phyloP scores from a whole-genome alignment of 2,329 filamentous ascomycete species.

The Fusarium sp. region DNA sequence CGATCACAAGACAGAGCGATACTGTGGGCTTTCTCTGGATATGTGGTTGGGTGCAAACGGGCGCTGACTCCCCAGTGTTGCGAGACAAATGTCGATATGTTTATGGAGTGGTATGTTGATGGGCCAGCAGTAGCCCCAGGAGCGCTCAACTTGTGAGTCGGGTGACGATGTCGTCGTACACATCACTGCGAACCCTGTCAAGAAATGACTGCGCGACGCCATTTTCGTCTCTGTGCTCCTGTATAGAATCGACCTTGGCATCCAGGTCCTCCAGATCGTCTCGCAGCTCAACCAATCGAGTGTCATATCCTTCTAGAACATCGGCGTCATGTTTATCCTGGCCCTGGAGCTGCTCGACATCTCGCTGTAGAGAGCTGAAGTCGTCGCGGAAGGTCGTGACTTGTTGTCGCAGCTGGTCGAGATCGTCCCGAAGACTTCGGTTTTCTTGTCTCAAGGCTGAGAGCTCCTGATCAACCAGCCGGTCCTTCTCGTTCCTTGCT shows the following conservation, averaged over 20 bases:
- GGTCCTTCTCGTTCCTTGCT: conserved; percentile 6
- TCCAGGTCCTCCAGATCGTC: conserved; percentile 22
- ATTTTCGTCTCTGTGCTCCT: conserved; percentile 20
- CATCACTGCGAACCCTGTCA: conserved; percentile 7
- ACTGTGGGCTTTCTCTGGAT: neutral
- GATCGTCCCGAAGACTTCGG: neutral
- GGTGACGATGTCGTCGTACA: conserved; percentile 14
- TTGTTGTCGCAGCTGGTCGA: neutral
- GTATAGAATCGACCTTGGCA: conserved; percentile 21
- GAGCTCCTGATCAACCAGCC: conserved; percentile 3
- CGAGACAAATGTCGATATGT: too few relatives aligned
- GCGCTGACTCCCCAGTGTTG: too few relatives aligned
- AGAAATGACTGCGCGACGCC: conserved; percentile 11
- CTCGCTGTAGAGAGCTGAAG: neutral
- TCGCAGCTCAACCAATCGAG: conserved; percentile 7
- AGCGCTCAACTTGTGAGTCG: conserved; percentile 7
- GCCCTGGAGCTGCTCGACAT: conserved; percentile 9
- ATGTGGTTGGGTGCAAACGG: neutral
- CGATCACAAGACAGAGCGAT: neutral
- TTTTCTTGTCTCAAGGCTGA: conserved; percentile 1
- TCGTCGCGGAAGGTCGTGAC: neutral
- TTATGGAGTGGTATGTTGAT: neutral
- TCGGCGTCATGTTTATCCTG: conserved; percentile 10
- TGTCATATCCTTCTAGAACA: conserved; percentile 13
- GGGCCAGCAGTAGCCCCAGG: neutral